These are phyloP conservation scores for Tetradesmus obliquus DNA, from an alignment of 139 green algal genomes.

Conservation along the genomic window DNA sequence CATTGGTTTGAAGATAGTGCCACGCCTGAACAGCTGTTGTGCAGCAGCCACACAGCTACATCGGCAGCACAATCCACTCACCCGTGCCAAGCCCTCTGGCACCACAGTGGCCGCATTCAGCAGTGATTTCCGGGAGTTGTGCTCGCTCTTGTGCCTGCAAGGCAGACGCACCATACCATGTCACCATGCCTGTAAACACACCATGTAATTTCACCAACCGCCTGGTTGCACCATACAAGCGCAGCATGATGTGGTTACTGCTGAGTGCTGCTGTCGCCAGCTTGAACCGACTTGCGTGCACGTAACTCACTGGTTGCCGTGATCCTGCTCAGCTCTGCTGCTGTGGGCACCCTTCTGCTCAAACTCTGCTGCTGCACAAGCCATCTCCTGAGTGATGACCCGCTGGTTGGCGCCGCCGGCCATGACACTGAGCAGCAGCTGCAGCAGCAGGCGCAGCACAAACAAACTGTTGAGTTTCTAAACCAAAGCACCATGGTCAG, in stretches of 20 bases:
- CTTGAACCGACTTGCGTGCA: background rate
- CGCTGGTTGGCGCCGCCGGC: background rate
- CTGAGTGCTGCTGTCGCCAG: background rate
- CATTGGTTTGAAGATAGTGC: too few relatives aligned
- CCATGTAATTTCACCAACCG: background rate
- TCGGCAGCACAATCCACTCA: background rate
- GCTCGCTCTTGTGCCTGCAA: background rate
- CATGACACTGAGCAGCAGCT: background rate
- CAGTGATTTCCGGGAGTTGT: background rate
- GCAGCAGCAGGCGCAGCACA: background rate
- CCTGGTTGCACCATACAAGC: background rate
- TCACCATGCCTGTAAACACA: background rate
- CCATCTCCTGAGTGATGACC: background rate
- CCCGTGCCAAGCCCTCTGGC: background rate
- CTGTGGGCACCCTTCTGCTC: background rate
- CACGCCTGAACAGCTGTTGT: background rate
- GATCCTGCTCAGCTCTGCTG: background rate
- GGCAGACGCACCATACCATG: background rate
- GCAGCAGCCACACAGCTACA: background rate
- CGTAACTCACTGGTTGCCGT: background rate
- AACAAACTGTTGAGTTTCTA: background rate
- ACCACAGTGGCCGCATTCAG: background rate
- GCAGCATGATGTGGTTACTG: background rate
- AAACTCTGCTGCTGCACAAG: conserved; percentile 7
- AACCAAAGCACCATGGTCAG: too few relatives aligned